Conservation (phyloP, 768 basidiomycete genomes). For the Lentinula guzmanii region DNA sequence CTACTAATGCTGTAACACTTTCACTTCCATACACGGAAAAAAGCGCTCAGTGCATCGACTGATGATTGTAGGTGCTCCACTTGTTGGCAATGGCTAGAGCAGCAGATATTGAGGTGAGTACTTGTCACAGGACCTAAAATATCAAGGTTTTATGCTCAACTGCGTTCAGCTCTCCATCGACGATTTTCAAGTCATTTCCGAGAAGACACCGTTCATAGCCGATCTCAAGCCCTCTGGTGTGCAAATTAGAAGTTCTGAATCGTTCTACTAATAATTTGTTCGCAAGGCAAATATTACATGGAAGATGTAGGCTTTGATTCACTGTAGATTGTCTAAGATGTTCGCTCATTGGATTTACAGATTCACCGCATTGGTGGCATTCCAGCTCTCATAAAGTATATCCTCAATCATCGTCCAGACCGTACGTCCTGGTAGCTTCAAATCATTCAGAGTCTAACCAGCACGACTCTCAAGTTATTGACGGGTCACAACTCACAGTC, state of each 20-base stretch:
- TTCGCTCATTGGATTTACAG: not conserved
- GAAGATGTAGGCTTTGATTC: constrained; percentile 46
- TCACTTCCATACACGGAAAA: not conserved
- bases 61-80: constrained; percentile 61
- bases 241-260: constrained; percentile 15
- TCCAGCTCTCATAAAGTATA: constrained; percentile 79
- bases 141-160: not conserved
- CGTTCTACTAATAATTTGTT: constrained; percentile 30
- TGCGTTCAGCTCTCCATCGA: constrained; percentile 61
- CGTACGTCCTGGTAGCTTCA: not conserved
- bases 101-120: constrained; percentile 43
- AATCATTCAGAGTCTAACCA: not conserved
- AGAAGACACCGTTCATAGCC: constrained; percentile 80
- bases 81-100: constrained; percentile 82
- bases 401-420: constrained; percentile 46
- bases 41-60: not conserved
- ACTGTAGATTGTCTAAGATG: not conserved
- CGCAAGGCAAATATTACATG: constrained; percentile 86
- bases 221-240: constrained; percentile 53
- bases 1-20: constrained; percentile 72
- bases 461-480: constrained; percentile 56
- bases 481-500: constrained; percentile 80
- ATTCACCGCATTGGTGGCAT: constrained; percentile 80
- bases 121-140: too few relatives aligned
- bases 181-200: constrained; percentile 77